Percentiles rank a stretch among this genome's conserved stretches.
These are phyloP conservation scores for Rhizopogon vinicolor DNA, from an alignment of 768 basidiomycete species.

Conservation along the genomic window DNA sequence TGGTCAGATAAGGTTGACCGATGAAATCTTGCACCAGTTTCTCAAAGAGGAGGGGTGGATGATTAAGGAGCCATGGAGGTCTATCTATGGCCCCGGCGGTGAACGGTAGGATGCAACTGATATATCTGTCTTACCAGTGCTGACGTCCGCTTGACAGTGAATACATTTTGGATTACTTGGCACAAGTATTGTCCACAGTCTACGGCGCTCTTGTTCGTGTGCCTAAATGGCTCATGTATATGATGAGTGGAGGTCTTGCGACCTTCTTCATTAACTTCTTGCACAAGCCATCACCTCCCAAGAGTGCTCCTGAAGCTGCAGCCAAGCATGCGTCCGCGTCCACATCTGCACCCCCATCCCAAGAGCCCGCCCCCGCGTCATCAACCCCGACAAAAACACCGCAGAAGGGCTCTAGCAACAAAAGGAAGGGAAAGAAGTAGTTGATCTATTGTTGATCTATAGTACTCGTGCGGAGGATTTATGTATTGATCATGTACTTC, in stretches of 20 bases:
- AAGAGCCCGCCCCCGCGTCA: constrained; percentile 5
- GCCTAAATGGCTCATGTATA: constrained; percentile 70
- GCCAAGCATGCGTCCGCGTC: constrained; percentile 2
- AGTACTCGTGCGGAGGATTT: not conserved
- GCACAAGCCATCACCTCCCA: constrained; percentile 34
- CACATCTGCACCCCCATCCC: not conserved
- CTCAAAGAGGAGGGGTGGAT: constrained; percentile 62
- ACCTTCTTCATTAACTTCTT: constrained; percentile 65
- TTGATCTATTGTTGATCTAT: not conserved
- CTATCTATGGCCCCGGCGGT: constrained; percentile 73
- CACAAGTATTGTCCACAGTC: constrained; percentile 39
- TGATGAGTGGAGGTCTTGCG: constrained; percentile 60
- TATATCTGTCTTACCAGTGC: not conserved
- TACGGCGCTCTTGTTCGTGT: constrained; percentile 51
- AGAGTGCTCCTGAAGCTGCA: constrained; percentile 2
- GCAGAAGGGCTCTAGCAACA: constrained; percentile 20
- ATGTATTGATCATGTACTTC: not conserved
- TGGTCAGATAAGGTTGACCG: constrained; percentile 53
- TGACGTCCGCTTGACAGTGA: constrained; percentile 42
- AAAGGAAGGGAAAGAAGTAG: constrained; percentile 25
- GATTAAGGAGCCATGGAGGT: constrained; percentile 61
- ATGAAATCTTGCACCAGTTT: constrained; percentile 60
- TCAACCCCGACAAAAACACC: constrained; percentile 10
- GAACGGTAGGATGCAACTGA: constrained; percentile 42
- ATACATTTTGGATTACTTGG: constrained; percentile 58